phyloP scores from a whole-genome alignment of 768 basidiomycete species.

The Cystobasidium tubakii region DNA sequence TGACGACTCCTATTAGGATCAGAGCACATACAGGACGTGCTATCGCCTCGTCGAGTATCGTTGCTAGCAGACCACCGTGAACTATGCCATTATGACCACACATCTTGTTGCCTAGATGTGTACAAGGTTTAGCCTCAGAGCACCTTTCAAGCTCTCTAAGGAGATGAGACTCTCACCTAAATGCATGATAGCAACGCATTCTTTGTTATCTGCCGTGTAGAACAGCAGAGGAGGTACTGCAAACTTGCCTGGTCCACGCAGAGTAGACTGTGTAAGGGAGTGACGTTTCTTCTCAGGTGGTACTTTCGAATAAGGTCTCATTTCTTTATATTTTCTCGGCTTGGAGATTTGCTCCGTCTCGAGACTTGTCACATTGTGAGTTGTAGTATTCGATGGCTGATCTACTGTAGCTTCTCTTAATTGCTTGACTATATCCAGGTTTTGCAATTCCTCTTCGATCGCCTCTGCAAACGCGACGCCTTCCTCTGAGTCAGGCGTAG shows the following conservation, averaged over 20 bases:
- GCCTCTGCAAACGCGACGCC: conserved; percentile 58
- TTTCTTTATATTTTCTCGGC: conserved; percentile 51
- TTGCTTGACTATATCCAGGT: conserved; percentile 58
- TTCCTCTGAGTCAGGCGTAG: conserved; percentile 57
- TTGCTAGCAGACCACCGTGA: conserved; percentile 86
- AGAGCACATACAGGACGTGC: conserved; percentile 61
- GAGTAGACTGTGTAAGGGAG: conserved; percentile 71
- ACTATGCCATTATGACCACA: conserved; percentile 60
- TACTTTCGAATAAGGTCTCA: conserved; percentile 59
- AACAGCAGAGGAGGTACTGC: conserved; percentile 73
- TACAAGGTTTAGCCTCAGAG: conserved; percentile 8
- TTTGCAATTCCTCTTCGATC: conserved; percentile 66
- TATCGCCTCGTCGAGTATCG: conserved; percentile 77
- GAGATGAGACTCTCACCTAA: conserved; percentile 57
- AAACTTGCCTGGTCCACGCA: conserved; percentile 81
- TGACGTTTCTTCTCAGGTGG: conserved; percentile 59
- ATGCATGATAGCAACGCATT: conserved; percentile 67
- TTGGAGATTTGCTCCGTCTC: conserved; percentile 50
- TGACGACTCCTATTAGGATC: not conserved
- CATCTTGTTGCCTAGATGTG: conserved; percentile 58
- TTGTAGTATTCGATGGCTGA: conserved; percentile 34
- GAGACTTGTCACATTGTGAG: conserved; percentile 10
- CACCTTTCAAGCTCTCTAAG: not conserved
- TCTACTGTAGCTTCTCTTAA: conserved; percentile 53
- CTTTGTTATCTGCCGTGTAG: conserved; percentile 66